Base-by-base conservation (phyloP, 139 green algal genomes). In the Ulvella scutata region DNA sequence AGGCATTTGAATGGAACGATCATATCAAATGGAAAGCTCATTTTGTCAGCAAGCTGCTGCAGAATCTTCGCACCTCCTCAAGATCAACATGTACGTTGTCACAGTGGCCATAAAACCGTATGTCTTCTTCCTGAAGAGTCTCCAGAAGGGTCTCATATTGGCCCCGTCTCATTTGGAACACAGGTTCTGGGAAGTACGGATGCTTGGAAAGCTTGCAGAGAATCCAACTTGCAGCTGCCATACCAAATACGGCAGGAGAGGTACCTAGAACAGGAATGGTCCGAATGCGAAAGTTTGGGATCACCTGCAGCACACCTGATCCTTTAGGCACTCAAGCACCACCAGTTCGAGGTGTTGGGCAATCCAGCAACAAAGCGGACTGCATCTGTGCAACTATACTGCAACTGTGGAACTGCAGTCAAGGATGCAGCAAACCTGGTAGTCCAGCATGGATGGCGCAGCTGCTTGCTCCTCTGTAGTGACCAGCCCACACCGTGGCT, bases 181-280 rank as follows among this genome's bases (percentile, higher is more conserved):
- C 74, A 2, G 89, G 90, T 75, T 95, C 88, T 0, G 85, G 77
- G 0, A 81, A 28, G 20, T 94, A 87, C 0, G 84, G 79, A 44
- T 76, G 38, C 2, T 80, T 81, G 37, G 93, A 90, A 75, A 98
- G 79, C n/a, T 84, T 31, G 77, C 87, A 96, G 38, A 97, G 75
- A 6, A 98, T 85, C 78, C 88, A 81, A 6, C 77, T 77, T 3
- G 94, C 94, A 9, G 90, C 88, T 7, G 92, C 92, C 86, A 94
- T 86, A 26, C 94, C 94, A 82, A 98, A 99, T 3, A 94, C 77
- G 0, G 94, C 91, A 17, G 94, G 94, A 4, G 89, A 89, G 35
- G 92, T 93, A 29, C 94, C 94, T 34, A 98, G 79, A 35, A 99
- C 94, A 0, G 94, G 94, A 72, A 99, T 96, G 38, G 93, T 97